Evolutionary conservation across 1,284 basidiomycete species (phyloP), one percentile per base, ranked within the genome.

Genomic region (Sparassis latifolia): DNA sequence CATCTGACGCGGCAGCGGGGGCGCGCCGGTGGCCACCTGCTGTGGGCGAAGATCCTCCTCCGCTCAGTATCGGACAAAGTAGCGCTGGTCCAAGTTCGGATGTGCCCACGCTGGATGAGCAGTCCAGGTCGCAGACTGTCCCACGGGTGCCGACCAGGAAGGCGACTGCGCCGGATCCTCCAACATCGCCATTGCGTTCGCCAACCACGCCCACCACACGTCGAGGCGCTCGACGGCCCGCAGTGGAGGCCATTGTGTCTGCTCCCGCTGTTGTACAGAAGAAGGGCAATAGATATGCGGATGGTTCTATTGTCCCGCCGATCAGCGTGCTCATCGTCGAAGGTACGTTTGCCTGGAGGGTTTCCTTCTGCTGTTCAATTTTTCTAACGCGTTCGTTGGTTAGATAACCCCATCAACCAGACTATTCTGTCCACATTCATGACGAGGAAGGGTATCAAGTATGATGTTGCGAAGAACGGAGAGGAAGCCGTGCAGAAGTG

Each of bases 401-500:
- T 60, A 97, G 97, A 99, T 72, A 99, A 99, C 65, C 91, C 92
- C 2, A 99, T 99, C 73, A 99, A 99, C 67, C 94, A 96, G 64
- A 94, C 90, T 30, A 97, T 99, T 67, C 74, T 99, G 52, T 90
- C 89, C 37, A 96, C 90, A 45, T 98, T 97, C 66, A 92, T 99
- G 89, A 86, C 83, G 61, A 92, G 89, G 73, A 97, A 95, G 73
- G 91, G 89, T 70, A 97, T 99, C 69, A 93, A 92, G 67, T 97
- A 88, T 70, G 91, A 95, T 57, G 82, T 96, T 45, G 97, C 97
- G 10, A 92, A 89, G 65, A 93, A 99, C 66, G 97, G 97, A 37
- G 81, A 86, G 55, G 95, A 99, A 69, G 97, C 97, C 0, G 92
- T 99, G 6, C 81, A 93, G 58, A 97, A 97, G 68, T 99, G 97